Percentiles rank a stretch among this genome's conserved stretches.
Conservation (phyloP, 345 rosid genomes). For the Bruguiera sexangula region DNA sequence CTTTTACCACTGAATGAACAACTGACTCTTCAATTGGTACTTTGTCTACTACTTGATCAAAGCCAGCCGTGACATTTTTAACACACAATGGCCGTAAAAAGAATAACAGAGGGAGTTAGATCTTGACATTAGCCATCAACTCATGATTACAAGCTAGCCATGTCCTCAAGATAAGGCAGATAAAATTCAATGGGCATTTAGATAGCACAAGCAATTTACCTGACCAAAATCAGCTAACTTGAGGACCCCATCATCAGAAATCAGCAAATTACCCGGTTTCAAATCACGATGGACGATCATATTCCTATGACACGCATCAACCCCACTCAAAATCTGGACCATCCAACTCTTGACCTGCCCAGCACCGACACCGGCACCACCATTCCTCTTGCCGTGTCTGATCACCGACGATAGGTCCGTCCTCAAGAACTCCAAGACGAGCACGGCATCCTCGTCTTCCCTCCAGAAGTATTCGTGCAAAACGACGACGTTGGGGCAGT, state of each 20-base stretch:
- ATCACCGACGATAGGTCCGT: slow-evolving; percentile 70
- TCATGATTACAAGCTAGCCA: no score
- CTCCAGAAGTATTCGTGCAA: slow-evolving; percentile 91
- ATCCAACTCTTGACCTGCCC: slow-evolving; percentile 92
- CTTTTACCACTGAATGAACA: neutral
- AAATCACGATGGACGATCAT: slow-evolving; percentile 88
- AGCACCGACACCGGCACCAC: slow-evolving; percentile 31
- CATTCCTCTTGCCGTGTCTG: slow-evolving; percentile 43
- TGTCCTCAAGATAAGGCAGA: neutral
- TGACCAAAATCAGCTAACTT: slow-evolving; percentile 98
- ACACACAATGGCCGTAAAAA: no score
- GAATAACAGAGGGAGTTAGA: no score
- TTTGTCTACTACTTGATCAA: neutral
- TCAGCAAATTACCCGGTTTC: slow-evolving; percentile 82
- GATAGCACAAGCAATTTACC: slow-evolving; percentile 34
- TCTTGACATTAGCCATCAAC: no score
- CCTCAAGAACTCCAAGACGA: slow-evolving; percentile 79
- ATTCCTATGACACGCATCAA: slow-evolving; percentile 75
- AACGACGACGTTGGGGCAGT: slow-evolving; percentile 68
- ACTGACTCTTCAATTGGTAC: no score
- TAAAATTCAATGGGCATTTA: no score
- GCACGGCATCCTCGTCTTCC: slow-evolving; percentile 94
- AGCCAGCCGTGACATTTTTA: no score
- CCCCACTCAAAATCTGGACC: slow-evolving; percentile 74
- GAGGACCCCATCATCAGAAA: slow-evolving; percentile 73